Evolutionary conservation across 225 moss, liverwort and hornwort species (phyloP), one percentile per base, ranked within the genome.

Genomic region (Ulota crispa): DNA sequence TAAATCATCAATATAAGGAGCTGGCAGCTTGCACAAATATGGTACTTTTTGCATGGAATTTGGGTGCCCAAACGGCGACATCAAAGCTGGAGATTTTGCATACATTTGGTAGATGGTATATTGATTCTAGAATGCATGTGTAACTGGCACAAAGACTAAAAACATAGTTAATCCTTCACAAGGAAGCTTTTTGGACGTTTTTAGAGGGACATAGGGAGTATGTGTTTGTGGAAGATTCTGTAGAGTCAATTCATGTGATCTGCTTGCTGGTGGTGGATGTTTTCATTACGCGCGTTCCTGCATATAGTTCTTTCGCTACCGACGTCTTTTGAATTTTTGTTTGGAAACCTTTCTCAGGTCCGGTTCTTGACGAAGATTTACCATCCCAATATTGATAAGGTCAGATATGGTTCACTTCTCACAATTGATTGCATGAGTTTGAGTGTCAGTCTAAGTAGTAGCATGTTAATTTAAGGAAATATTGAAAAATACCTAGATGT

Each of bases 301-400:
- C 12, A 32, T 13, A 19, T 19, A 39, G 8, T 28, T 68, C 26
- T 43, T 3, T 57, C 7, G 8, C n/a, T 24, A 1, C 42, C 75
- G 7, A 81, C 18, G 9, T 2, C 18, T 26, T 1, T 7, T 54
- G 2, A 2, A 23, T 23, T 73, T 59, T 26, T 55, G 54, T 66
- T 5, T 59, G 66, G 60, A 23, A 57, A n/a, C 68, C 14, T 57
- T 68, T 47, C 5, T 68, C 82, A 98, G 98, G 95, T 95, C 32
- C 91, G 95, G 70, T 98, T 98, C 81, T 88, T 98, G 85, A 98
- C 95, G 45, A 98, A 95, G 89, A 98, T 98, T 41, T 98, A 98
- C 68, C 98, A 98, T 78, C 98, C 95, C 65, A 98, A 98, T 77
- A 98, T 98, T 78, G 95, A 98, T 75, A 98, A 98, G 95, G 98